These are phyloP conservation scores for Penicillium polonicum DNA, from an alignment of 2,329 filamentous ascomycete species.

Conservation along the genomic window DNA sequence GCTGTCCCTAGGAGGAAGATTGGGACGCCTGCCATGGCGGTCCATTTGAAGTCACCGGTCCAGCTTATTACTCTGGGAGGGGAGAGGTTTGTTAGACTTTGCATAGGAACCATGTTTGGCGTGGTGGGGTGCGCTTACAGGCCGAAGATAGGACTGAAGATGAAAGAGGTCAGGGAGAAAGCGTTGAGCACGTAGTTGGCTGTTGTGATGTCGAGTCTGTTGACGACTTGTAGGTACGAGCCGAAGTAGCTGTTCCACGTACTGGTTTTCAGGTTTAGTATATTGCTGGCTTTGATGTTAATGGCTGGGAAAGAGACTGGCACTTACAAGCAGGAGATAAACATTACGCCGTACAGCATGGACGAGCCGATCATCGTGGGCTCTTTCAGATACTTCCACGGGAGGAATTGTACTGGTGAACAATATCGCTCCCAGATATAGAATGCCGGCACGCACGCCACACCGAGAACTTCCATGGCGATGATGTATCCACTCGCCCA, in stretches of 20 bases:
- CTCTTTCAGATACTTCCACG: too few relatives aligned
- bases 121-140: neutral
- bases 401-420: too few relatives aligned
- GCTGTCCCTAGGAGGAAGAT: slow-evolving; percentile 11
- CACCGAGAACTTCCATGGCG: too few relatives aligned
- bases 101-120: neutral
- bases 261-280: neutral
- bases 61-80: slow-evolving; percentile 1
- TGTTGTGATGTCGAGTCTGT: slow-evolving; percentile 8
- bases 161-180: slow-evolving; percentile 8
- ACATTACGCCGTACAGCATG: slow-evolving; percentile 11
- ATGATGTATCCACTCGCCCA: too few relatives aligned
- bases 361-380: slow-evolving; percentile 8
- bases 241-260: slow-evolving; percentile 10
- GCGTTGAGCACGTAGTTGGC: slow-evolving; percentile 10
- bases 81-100: neutral
- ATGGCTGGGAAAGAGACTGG: neutral
- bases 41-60: slow-evolving; percentile 14
- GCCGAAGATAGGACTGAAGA: slow-evolving; percentile 11
- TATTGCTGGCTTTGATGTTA: neutral
- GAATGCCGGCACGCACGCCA: too few relatives aligned
- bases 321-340: slow-evolving; percentile 6
- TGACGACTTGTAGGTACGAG: slow-evolving; percentile 11
- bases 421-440: too few relatives aligned
- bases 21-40: slow-evolving; percentile 6